Conservation (phyloP, 495 filamentous ascomycete genomes). For the Sphaerosporella brunnea region DNA sequence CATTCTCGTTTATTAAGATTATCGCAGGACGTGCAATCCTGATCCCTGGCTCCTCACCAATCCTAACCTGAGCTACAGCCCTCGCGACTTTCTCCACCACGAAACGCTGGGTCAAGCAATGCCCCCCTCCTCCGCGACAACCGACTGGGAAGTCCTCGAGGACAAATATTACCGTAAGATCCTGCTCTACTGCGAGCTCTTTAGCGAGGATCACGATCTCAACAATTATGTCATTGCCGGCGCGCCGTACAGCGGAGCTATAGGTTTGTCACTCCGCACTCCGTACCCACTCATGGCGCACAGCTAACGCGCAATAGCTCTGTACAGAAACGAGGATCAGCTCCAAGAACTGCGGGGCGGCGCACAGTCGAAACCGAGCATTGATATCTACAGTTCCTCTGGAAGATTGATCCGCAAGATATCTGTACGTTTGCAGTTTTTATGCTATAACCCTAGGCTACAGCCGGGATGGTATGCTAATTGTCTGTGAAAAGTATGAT, state of each 20-base stretch:
- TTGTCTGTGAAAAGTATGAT: conserved; percentile 48
- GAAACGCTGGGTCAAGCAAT: too few species aligned
- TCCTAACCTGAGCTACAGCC: too few species aligned
- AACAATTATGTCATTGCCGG: conserved; percentile 86
- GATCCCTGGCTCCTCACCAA: too few species aligned
- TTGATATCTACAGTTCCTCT: conserved; percentile 86
- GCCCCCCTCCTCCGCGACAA: conserved; percentile 40
- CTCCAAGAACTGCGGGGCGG: conserved; percentile 56
- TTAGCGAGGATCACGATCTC: conserved; percentile 79
- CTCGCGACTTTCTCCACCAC: too few species aligned
- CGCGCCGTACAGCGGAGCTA: conserved; percentile 82
- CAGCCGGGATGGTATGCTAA: not conserved
- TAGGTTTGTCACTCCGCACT: conserved; percentile 11
- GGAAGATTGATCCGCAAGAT: conserved; percentile 64
- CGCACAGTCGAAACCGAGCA: conserved; percentile 57
- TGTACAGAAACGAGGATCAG: conserved; percentile 76
- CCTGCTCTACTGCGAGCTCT: conserved; percentile 77
- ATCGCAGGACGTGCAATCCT: too few species aligned
- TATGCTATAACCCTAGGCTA: not conserved
- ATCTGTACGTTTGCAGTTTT: conserved; percentile 31
- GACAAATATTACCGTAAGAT: conserved; percentile 88
- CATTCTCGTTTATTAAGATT: too few species aligned
- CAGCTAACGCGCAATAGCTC: conserved; percentile 35
- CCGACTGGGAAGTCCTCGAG: conserved; percentile 83
- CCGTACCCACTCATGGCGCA: not conserved